phyloP scores from a whole-genome alignment of 2,329 filamentous ascomycete species.

The Fusarium circinatum region DNA sequence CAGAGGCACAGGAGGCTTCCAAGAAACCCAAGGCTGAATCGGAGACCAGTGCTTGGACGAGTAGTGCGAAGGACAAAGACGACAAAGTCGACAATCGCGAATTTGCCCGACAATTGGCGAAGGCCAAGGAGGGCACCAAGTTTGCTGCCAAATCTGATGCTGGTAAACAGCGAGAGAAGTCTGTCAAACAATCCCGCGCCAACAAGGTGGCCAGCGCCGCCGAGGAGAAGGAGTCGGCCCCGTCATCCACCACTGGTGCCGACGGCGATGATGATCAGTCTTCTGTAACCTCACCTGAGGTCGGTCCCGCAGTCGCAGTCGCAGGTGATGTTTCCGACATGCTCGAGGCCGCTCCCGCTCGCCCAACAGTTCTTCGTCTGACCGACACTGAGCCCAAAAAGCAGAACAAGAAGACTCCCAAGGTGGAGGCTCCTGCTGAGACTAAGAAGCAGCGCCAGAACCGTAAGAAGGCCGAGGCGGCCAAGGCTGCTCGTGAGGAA shows the following conservation, averaged over 20 bases:
- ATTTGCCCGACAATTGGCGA: conserved; percentile 79
- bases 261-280: conserved; percentile 87
- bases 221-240: conserved; percentile 56
- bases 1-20: conserved; percentile 49
- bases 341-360: conserved; percentile 77
- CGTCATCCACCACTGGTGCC: conserved; percentile 74
- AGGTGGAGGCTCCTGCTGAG: conserved; percentile 75
- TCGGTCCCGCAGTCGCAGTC: conserved; percentile 64
- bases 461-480: conserved; percentile 84
- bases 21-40: conserved; percentile 53
- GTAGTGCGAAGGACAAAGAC: conserved; percentile 46
- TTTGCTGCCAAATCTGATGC: conserved; percentile 63
- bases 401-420: conserved; percentile 70
- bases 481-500: conserved; percentile 78
- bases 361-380: conserved; percentile 80
- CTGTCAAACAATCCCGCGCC: conserved; percentile 75
- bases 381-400: conserved; percentile 73
- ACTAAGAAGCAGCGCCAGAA: conserved; percentile 97
- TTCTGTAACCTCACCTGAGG: conserved; percentile 72
- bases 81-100: conserved; percentile 76
- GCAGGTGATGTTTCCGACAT: conserved; percentile 86
- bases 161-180: conserved; percentile 73
- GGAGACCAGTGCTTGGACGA: conserved; percentile 44
- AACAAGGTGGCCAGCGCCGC: conserved; percentile 59
- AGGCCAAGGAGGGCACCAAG: conserved; percentile 75